phyloP scores from a whole-genome alignment of 2,329 filamentous ascomycete species.

The Ceratocystis huliohia region DNA sequence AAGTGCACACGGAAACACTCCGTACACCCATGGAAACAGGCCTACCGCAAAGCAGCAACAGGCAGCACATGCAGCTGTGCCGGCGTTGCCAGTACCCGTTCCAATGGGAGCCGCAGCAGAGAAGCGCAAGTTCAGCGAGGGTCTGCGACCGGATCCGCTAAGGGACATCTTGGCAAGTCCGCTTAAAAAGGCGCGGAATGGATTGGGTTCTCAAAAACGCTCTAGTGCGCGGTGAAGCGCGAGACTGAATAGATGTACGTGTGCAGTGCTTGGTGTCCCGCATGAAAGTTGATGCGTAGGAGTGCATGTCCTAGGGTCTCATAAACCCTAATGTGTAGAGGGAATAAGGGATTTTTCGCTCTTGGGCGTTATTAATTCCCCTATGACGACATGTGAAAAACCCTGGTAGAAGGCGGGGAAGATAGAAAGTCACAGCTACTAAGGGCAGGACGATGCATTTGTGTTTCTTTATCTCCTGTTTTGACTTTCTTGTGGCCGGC shows the following conservation, averaged over 20 bases:
- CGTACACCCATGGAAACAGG: too few relatives aligned
- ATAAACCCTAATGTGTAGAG: background rate
- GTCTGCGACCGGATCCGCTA: conserved; percentile 27
- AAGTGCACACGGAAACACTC: background rate
- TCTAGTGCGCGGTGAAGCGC: background rate
- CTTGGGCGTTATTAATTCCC: background rate
- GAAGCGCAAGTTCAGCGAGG: conserved; percentile 21
- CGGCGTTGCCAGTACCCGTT: background rate
- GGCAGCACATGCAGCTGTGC: too few relatives aligned
- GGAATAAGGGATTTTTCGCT: background rate
- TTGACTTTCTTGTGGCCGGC: background rate
- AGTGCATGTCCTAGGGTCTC: background rate
- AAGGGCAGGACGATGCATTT: background rate
- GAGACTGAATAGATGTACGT: background rate
- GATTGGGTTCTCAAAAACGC: background rate
- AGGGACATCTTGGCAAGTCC: conserved; percentile 17
- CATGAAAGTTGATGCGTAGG: background rate
- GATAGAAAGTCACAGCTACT: background rate
- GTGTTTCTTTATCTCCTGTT: background rate
- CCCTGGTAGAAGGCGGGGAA: background rate
- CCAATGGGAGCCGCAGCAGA: conserved; percentile 16
- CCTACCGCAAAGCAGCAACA: too few relatives aligned
- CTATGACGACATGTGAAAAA: conserved; percentile 6
- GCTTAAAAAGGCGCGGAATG: conserved; percentile 9
- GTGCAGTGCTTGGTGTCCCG: background rate